Percentiles rank a stretch among this genome's conserved stretches.
Conservation (phyloP, 148 eudicot species). For the Rhododendron henanense region DNA sequence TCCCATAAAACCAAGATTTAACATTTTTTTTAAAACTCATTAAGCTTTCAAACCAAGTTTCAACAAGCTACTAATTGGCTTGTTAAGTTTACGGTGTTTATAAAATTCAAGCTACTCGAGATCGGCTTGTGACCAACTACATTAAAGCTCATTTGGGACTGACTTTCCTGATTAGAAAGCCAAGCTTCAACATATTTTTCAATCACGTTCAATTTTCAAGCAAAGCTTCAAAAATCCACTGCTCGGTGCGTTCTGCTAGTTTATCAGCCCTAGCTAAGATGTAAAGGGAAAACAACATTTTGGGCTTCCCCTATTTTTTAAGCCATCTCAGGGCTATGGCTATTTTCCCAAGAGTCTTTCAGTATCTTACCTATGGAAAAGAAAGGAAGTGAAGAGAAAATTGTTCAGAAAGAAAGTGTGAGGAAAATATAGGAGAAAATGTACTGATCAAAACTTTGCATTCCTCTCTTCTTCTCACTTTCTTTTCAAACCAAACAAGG, state of each 20-base stretch:
- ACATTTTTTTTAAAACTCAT: background rate
- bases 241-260: background rate
- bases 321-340: background rate
- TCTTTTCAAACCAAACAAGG: background rate
- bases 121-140: background rate
- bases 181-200: background rate
- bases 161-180: background rate
- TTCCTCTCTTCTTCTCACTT: background rate
- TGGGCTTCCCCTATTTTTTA: background rate
- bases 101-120: background rate
- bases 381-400: too few species aligned
- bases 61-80: background rate
- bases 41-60: background rate
- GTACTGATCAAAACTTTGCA: background rate
- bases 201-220: background rate
- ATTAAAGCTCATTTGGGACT: background rate
- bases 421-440: background rate
- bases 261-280: background rate
- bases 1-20: background rate
- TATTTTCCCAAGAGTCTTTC: background rate
- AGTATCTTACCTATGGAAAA: background rate
- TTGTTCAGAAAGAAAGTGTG: background rate
- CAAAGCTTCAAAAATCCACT: background rate
- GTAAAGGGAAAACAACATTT: background rate
- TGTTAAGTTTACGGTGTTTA: background rate